Base-by-base conservation (phyloP, 306 rosid species). In the Senna siamea region DNA sequence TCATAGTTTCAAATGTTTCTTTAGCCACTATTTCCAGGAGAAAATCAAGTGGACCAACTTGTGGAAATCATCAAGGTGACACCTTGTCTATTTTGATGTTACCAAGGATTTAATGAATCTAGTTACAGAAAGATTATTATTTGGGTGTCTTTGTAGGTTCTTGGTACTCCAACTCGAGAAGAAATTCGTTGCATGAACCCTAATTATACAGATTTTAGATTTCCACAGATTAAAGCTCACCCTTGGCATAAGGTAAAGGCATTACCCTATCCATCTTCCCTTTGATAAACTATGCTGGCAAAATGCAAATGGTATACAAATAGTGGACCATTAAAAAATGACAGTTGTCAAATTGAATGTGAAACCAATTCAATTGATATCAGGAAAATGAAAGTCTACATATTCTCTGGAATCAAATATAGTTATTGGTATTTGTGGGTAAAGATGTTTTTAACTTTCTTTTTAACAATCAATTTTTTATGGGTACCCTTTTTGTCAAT, bases 161-260 rank as follows among this genome's bases (percentile, higher is more conserved):
- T 94, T 67, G 99, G 97, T 70, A 94, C 95, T 56, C 99, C 99
- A 55, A 92, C 99, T 62, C 89, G 96, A 78, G 99, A 94, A 85
- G 99, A 94, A 85, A 94, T 94, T 48, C 90, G 95, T 13, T 94
- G 99, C 85, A 94, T 94, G 99, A 94, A 94, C 77, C 96, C 96
- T 10, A 87, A 84, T 70, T 94, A 94, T 77, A 85, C 95, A 2
- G 97, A 92, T 78, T 92, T 88, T 79, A 92, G 97, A 83, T 94
- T 94, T 83, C 99, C 99, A 70, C 96, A 93, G 75, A 78, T 93
- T 34, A 93, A 93, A 86, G 98, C 96, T 60, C 97, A 93, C 77
- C 98, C 98, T 67, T 93, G 98, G 98, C 97, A 94, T 76, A 94
- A 94, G 97, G 97, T 91, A 74, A 51, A 46, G 34, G 20, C 74